Conservation (phyloP, 2,329 filamentous ascomycete genomes). For the Aureobasidium sp. region DNA sequence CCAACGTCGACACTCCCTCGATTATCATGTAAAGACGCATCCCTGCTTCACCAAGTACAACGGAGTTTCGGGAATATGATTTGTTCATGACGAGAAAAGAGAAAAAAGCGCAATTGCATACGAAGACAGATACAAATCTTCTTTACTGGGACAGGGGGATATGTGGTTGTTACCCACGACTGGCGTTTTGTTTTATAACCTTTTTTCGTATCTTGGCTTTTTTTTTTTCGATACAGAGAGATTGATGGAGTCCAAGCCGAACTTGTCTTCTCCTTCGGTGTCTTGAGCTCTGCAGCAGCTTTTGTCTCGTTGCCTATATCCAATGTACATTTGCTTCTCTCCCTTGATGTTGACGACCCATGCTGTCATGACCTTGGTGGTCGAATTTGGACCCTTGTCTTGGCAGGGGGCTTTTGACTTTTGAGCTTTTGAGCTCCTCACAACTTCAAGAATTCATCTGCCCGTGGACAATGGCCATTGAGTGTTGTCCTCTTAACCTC, state of each 20-base stretch:
- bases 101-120: conserved; percentile 14
- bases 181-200: conserved; percentile 5
- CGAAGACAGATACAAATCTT: conserved; percentile 3
- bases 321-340: conserved; percentile 8
- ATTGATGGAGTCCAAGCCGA: background rate
- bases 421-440: background rate
- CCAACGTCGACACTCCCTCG: conserved; percentile 68
- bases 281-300: background rate
- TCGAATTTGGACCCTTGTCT: background rate
- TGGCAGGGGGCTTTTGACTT: background rate
- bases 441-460: too few relatives aligned
- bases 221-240: background rate
- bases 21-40: conserved; percentile 26
- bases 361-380: background rate
- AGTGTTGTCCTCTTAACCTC: too few relatives aligned
- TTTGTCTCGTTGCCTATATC: conserved; percentile 11
- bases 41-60: background rate
- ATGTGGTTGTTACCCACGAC: conserved; percentile 3
- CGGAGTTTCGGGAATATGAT: conserved; percentile 10
- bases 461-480: too few relatives aligned
- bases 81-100: conserved; percentile 8
- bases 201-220: conserved; percentile 7
- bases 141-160: background rate
- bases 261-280: background rate
- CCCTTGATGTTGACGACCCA: background rate